Evolutionary conservation across 2,329 filamentous ascomycete genomes (phyloP), one percentile per base, ranked within the genome.

Genomic region (Ustilaginoidea virens): DNA sequence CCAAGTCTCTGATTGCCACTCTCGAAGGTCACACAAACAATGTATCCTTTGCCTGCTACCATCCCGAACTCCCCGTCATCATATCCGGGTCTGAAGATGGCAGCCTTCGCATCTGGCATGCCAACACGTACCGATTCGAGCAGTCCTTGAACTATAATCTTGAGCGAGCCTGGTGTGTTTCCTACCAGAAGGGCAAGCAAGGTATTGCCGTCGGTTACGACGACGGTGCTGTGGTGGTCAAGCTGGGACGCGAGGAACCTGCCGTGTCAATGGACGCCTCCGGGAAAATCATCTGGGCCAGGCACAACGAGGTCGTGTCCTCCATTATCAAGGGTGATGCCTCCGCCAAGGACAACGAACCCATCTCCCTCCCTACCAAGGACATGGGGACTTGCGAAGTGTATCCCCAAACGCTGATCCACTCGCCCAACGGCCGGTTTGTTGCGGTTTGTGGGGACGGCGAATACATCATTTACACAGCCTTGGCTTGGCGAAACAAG

Each of bases 401-500:
- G 24, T 98, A 94, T 54, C 90, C 90, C 1, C 86, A 94, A 49
- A 92, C 85, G 0, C 68, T 98, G 29, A 70, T 83, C 20, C 90
- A 98, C 59, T 94, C 86, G n/a, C 82, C 90, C 20, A 98, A 98
- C 43, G 85, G 85, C 29, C 74, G 85, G 35, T 90, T 90, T 41
- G 81, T 90, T 27, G 53, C 63, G 12, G 63, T 67, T 27, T 96
- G 87, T 40, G 90, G 90, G 40, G 90, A 98, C 50, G 90, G 90
- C 37, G 90, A 98, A 56, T 98, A 94, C 59, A 96, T 96, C 52
- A 93, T 96, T 46, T 96, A 96, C 61, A 96, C 90, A 17, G 86
- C 90, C 32, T 68, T 96, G 33, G 87, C 87, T 3, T 92, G 92
- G 70, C 76, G 90, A 50, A 96, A 98, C 58, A 94, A 96, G 61